Base-by-base conservation (phyloP, 768 basidiomycete species). In the Phlebiopsis gigantea region DNA sequence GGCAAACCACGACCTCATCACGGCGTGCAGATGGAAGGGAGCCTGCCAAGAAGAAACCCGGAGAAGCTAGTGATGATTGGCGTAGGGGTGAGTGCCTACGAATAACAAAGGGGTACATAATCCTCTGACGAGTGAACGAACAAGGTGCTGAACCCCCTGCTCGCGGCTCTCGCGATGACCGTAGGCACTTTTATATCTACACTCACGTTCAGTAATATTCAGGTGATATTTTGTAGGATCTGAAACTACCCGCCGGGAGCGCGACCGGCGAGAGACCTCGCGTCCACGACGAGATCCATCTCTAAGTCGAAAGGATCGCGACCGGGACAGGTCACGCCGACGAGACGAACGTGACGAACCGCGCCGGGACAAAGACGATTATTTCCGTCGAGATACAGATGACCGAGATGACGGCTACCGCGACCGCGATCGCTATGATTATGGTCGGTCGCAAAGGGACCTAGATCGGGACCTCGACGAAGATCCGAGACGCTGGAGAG, bases 51-150 rank as follows among this genome's bases (percentile, higher is more conserved):
- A 85, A 84, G 73, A 87, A 86, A 70, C 76, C 77, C 44, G 87
- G 84, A 34, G 90, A 92, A 68, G 76, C 75, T 24, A 84, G 82
- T 63, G 88, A 92, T 63, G 90, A 93, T 65, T 93, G 90, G 90
- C 79, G 90, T 67, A 79, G 88, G 82, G 87, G 90, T 90, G 63
- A 61, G 78, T 70, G 47, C 8, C 17, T 43, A 5, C 29, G 50
- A n/a, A 22, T 43, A 9, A 29, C 53, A n/a, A 62, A 51, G 44
- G 28, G 42, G 29, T 22, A 26, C 34, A 39, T 56, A 28, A 14
- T 7, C 6, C 31, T 34, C 55, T 44, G 39, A 51, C 10, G 21
- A 39, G 12, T 51, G 12, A 12, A 15, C 57, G 34, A 3, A 39
- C 17, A 12, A 82, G 80, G 75, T 60, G 68, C 75, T 52, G 82